A percentile compares a stretch with the other conserved stretches of the same genome.
Conservation (phyloP, 2,329 filamentous ascomycete species). For the Neonectria sp. region DNA sequence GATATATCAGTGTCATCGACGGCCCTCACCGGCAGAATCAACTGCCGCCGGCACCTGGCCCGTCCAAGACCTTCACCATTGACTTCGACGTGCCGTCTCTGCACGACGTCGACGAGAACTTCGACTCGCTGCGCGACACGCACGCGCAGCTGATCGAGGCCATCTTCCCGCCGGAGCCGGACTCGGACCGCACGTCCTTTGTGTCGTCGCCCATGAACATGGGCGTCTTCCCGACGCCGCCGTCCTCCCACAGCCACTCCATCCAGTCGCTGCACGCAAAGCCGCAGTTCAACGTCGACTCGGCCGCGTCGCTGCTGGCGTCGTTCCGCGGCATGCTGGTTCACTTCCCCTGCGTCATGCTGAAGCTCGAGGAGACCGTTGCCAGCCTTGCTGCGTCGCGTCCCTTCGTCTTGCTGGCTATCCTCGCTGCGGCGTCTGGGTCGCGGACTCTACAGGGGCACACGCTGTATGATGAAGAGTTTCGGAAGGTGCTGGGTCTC, state of each 20-base stretch:
- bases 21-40: slow-evolving; percentile 43
- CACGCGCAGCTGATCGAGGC: slow-evolving; percentile 61
- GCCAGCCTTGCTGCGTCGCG: slow-evolving; percentile 59
- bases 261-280: slow-evolving; percentile 61
- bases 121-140: slow-evolving; percentile 60
- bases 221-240: slow-evolving; percentile 46
- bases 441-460: slow-evolving; percentile 66
- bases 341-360: slow-evolving; percentile 61
- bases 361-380: slow-evolving; percentile 59
- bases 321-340: slow-evolving; percentile 61
- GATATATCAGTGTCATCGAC: slow-evolving; percentile 38
- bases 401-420: slow-evolving; percentile 69
- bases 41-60: slow-evolving; percentile 52
- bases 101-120: slow-evolving; percentile 55
- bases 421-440: slow-evolving; percentile 66
- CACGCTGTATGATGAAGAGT: slow-evolving; percentile 70
- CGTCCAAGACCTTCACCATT: slow-evolving; percentile 67
- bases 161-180: slow-evolving; percentile 53
- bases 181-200: slow-evolving; percentile 33
- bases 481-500: slow-evolving; percentile 69
- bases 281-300: slow-evolving; percentile 69
- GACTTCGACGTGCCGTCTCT: slow-evolving; percentile 63
- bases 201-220: slow-evolving; percentile 37
- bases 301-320: slow-evolving; percentile 62
- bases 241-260: slow-evolving; percentile 50